Evolutionary conservation across 306 rosid species (phyloP).

Genomic region (Pueraria montana): DNA sequence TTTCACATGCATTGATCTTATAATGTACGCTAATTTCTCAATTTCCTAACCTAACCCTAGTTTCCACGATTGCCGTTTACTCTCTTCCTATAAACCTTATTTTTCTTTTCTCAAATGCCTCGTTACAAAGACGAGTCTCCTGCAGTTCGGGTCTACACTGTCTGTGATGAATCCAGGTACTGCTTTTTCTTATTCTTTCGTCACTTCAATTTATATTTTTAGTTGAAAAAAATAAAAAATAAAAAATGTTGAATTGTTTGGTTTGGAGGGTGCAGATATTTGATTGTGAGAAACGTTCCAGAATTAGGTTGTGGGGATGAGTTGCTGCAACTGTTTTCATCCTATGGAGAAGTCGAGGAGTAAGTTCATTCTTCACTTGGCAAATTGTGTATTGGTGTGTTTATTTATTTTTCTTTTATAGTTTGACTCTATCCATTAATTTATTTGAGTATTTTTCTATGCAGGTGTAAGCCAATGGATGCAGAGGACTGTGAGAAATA

Average conservation of each 20-base stretch:
- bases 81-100: not conserved
- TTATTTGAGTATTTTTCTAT: not conserved
- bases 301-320: conserved; percentile 89
- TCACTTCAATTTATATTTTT: not conserved
- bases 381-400: not conserved
- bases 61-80: not conserved
- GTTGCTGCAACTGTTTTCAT: conserved; percentile 69
- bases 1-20: not conserved
- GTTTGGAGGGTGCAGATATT: conserved; percentile 63
- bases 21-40: not conserved
- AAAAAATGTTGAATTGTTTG: not conserved
- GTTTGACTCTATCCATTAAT: not conserved
- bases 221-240: not conserved
- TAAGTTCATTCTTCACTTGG: conserved; percentile 38
- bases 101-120: conserved; percentile 57
- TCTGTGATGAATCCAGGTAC: conserved; percentile 91
- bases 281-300: conserved; percentile 87
- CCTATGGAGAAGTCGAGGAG: conserved; percentile 90
- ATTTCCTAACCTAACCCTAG: not conserved
- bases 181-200: not conserved
- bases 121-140: conserved; percentile 74
- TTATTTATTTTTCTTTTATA: not conserved
- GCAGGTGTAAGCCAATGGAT: conserved; percentile 93
- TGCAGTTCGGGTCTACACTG: conserved; percentile 84
- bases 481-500: conserved; percentile 85